Base-by-base conservation (phyloP, 2,329 filamentous ascomycete species). In the Aspergillus aculeatus region DNA sequence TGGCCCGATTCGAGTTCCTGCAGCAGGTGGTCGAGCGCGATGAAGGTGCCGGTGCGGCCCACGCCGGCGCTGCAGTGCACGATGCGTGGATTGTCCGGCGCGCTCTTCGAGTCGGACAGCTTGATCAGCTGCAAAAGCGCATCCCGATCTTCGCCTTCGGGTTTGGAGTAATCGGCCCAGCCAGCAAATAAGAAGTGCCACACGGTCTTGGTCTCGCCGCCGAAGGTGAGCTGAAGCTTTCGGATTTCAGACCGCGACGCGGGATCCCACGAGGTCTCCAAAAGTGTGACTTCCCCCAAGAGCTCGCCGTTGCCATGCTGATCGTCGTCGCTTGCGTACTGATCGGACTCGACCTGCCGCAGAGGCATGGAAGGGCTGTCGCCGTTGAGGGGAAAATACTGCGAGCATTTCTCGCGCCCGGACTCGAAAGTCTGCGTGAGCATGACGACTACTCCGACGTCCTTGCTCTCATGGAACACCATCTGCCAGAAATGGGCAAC, bases 401-500 rank as follows among this genome's bases (percentile, higher is more conserved):
- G 90, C 66, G 85, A 91, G 76, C 94, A 98, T 75, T 97, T 96
- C 75, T 96, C 86, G 69, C 85, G 81, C 59, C 85, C 84, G 32
- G 84, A 82, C 75, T 98, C 94, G 71, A 90, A 83, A 26, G 92
- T 94, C 72, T 92, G 91, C 2, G 94, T 99, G 63, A 99, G 85
- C 91, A 98, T 97, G 59, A 98, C 88, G 56, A 98, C 89, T 58
- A 98, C 91, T 1, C 87, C 92, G 2, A 89, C 86, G 50, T 88
- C 86, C 26, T 77, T 76, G n/a, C 82, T 86, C 75, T 96, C 91
- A 69, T 96, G 88, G 73, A 91, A 90, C 38, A 97, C 82, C 95
- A 99, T 99, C 71, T 95, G 91, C 91, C 94, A 99, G 65, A 96
- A 90, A 71, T 96, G 92, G 66, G 88, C 86, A 57, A 89, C 83